phyloP scores from a whole-genome alignment of 352 stramenopile species.

The Phytophthora crassamura region DNA sequence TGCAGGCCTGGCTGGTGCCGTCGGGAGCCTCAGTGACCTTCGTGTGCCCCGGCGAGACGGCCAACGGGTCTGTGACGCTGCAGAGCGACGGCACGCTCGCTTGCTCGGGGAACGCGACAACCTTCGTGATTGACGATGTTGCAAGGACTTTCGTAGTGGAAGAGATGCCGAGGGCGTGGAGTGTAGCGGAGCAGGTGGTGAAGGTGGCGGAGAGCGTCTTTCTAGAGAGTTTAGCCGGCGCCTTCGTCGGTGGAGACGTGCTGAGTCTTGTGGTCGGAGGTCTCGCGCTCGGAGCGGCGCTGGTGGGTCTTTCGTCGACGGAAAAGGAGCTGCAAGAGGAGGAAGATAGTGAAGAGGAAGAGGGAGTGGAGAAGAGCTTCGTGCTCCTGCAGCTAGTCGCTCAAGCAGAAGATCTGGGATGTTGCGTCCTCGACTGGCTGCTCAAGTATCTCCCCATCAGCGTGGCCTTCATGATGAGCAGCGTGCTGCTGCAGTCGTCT shows the following conservation, averaged over 20 bases:
- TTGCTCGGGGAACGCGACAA: constrained; percentile 49
- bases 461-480: constrained; percentile 53
- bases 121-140: constrained; percentile 61
- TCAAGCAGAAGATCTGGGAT: constrained; percentile 52
- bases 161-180: constrained; percentile 18
- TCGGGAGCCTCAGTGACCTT: constrained; percentile 29
- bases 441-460: constrained; percentile 50
- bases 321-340: constrained; percentile 1
- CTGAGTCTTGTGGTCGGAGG: constrained; percentile 46
- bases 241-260: constrained; percentile 42
- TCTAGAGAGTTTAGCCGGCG: constrained; percentile 33
- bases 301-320: constrained; percentile 27
- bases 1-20: constrained; percentile 20
- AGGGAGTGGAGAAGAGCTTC: constrained; percentile 25
- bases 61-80: constrained; percentile 41
- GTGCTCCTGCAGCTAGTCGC: constrained; percentile 57
- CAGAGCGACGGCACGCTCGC: constrained; percentile 43
- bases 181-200: constrained; percentile 39
- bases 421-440: constrained; percentile 45
- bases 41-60: constrained; percentile 24
- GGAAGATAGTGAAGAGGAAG: constrained; percentile 5
- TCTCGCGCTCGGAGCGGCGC: constrained; percentile 37
- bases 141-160: constrained; percentile 34
- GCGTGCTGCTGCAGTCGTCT: constrained; percentile 41
- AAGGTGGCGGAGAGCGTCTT: constrained; percentile 41